Evolutionary conservation across 768 basidiomycete species (phyloP), one percentile per base, ranked within the genome.

Genomic region (Coprinopsis sp.): DNA sequence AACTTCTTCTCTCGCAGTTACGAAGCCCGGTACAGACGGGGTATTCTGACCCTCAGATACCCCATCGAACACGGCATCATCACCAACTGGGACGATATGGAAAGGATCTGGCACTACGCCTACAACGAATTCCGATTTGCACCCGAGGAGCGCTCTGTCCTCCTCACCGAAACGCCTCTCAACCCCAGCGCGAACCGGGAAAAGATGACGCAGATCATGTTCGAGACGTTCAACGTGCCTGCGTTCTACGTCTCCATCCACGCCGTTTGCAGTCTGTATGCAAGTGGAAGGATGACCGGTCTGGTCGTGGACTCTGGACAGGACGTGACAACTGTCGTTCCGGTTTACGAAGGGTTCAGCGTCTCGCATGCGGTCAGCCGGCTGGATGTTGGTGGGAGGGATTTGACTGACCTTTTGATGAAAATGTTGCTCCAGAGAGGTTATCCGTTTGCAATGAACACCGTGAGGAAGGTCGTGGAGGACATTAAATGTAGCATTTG

Each of bases 271-370:
- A 85, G 84, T 33, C 74, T 88, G 25, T 90, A 90, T 65, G 88
- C 88, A 21, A 89, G 88, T 11, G 88, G 89, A 63, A 81, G 88
- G 62, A 90, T 87, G 28, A 90, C 90, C 27, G 82, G 83, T 71
- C 79, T 91, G 65, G 90, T 91, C 22, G 74, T 91, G 58, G 90
- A 91, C 68, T 91, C 90, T 21, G 89, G 88, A 58, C 89, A 91
- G 89, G n/a, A 87, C 74, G 89, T 90, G 47, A 80, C 85, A 39
- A 88, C 91, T 75, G 86, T 83, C 23, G 90, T 91, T 23, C 89
- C 89, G 54, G 90, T 91, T 57, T n/a, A 90, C 89, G 68, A 88
- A 91, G 65, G 89, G 70, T 66, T 89, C 69, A 65, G 83, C 38
- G 74, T 91, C 24, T 86, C 86, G 30, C 87, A 90, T 63, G 87